Evolutionary conservation across 2,329 filamentous ascomycete genomes (phyloP).

Genomic region (Trichoderma citrinoviride): DNA sequence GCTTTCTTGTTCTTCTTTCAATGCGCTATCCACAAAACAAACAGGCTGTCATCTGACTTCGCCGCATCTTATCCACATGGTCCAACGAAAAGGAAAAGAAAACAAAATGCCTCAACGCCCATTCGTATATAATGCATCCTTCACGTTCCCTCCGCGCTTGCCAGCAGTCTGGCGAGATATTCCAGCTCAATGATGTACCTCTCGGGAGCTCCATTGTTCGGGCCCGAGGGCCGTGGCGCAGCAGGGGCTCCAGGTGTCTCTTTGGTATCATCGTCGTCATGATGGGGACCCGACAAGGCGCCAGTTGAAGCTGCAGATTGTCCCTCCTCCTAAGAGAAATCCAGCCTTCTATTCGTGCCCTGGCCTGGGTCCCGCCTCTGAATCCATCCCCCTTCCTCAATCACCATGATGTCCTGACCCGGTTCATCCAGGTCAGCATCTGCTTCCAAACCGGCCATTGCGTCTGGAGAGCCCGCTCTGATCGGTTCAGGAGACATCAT

Average conservation of each 20-base stretch:
- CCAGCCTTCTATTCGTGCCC: slow-evolving; percentile 12
- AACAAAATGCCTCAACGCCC: slow-evolving; percentile 3
- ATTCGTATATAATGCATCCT: slow-evolving; percentile 8
- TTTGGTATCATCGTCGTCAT: slow-evolving; percentile 20
- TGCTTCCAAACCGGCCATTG: slow-evolving; percentile 22
- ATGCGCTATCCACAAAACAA: slow-evolving; percentile 18
- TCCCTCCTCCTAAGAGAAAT: slow-evolving; percentile 14
- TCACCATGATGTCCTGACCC: slow-evolving; percentile 11
- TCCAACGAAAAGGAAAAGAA: neutral
- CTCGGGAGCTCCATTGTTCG: slow-evolving; percentile 29
- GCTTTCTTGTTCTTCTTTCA: slow-evolving; percentile 15
- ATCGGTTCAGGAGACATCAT: slow-evolving; percentile 35
- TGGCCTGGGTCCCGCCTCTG: neutral
- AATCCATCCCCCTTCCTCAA: neutral
- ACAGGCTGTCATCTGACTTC: neutral
- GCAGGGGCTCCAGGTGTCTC: slow-evolving; percentile 8
- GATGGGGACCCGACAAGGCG: slow-evolving; percentile 1
- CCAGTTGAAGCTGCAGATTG: neutral
- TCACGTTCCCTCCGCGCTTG: slow-evolving; percentile 20
- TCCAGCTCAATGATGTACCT: slow-evolving; percentile 31
- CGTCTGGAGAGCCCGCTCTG: slow-evolving; percentile 27
- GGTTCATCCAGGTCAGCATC: slow-evolving; percentile 3
- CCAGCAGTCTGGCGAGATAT: slow-evolving; percentile 30
- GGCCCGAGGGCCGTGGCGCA: neutral
- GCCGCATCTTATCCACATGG: slow-evolving; percentile 14